phyloP scores from a whole-genome alignment of 2,329 filamentous ascomycete genomes.

The Verticillium tricorpus region DNA sequence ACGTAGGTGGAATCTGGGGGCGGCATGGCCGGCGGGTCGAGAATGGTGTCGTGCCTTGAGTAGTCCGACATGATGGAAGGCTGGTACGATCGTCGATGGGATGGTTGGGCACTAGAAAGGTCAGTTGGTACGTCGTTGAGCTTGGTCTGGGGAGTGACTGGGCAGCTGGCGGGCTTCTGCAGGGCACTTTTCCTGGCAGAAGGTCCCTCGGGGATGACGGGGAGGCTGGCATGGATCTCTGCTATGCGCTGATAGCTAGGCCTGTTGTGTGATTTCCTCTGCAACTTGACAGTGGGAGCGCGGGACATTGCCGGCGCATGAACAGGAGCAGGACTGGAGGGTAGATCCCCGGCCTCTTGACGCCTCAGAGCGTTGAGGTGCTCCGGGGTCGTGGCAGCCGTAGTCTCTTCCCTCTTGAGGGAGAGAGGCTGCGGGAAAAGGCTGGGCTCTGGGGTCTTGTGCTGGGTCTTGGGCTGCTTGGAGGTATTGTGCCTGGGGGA shows the following conservation, averaged over 20 bases:
- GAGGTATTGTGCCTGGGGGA: slow-evolving; percentile 9
- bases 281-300: slow-evolving; percentile 45
- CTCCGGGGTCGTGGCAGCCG: slow-evolving; percentile 27
- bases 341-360: slow-evolving; percentile 30
- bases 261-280: slow-evolving; percentile 30
- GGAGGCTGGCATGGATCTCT: slow-evolving; percentile 36
- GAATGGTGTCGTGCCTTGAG: slow-evolving; percentile 41
- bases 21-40: slow-evolving; percentile 56
- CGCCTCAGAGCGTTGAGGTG: slow-evolving; percentile 28
- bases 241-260: slow-evolving; percentile 22
- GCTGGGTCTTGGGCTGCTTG: background rate
- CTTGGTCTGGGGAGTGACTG: slow-evolving; percentile 4
- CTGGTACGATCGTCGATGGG: slow-evolving; percentile 42
- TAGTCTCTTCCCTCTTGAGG: slow-evolving; percentile 15
- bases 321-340: slow-evolving; percentile 44
- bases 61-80: slow-evolving; percentile 43
- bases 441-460: background rate
- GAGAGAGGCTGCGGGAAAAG: slow-evolving; percentile 13
- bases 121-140: slow-evolving; percentile 26
- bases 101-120: slow-evolving; percentile 38
- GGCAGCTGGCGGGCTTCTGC: slow-evolving; percentile 25
- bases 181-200: slow-evolving; percentile 37
- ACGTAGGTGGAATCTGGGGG: slow-evolving; percentile 61
- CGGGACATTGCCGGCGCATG: slow-evolving; percentile 8
- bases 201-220: slow-evolving; percentile 46